Conservation (phyloP, 2,329 filamentous ascomycete species). For the Helotiales sp. region DNA sequence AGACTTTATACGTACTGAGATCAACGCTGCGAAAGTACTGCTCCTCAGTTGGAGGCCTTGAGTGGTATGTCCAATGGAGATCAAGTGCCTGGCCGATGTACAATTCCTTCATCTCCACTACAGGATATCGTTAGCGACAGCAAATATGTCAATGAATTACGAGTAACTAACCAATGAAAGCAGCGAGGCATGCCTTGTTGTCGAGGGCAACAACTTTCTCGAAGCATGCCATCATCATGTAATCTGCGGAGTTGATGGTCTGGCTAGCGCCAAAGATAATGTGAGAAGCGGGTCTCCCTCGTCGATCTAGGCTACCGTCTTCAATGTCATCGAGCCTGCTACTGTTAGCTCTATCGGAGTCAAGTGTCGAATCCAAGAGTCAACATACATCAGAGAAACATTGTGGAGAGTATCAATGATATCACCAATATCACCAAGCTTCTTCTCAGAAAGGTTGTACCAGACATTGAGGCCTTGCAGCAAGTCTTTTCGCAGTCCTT, state of each 20-base stretch:
- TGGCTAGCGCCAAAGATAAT: conserved; percentile 38
- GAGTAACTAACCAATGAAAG: neutral
- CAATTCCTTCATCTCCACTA: conserved; percentile 8
- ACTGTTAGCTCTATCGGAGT: neutral
- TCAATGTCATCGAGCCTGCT: conserved; percentile 41
- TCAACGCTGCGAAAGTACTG: conserved; percentile 9
- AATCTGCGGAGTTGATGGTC: conserved; percentile 40
- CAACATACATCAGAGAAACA: conserved; percentile 33
- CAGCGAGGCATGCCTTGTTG: neutral
- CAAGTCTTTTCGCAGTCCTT: neutral
- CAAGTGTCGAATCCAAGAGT: neutral
- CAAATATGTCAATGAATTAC: neutral
- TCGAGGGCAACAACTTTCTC: neutral
- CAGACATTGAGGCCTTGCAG: conserved; percentile 6
- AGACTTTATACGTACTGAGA: neutral
- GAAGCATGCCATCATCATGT: conserved; percentile 8
- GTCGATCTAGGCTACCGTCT: conserved; percentile 37
- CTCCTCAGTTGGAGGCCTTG: neutral
- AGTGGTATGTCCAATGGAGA: conserved; percentile 6
- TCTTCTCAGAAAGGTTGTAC: conserved; percentile 25
- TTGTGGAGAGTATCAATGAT: conserved; percentile 34
- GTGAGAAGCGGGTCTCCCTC: conserved; percentile 39
- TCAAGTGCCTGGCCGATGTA: conserved; percentile 10
- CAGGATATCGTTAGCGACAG: neutral
- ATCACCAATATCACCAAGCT: conserved; percentile 26